Conservation (phyloP, 257 asterid genomes). For the Solanum sejunctum region DNA sequence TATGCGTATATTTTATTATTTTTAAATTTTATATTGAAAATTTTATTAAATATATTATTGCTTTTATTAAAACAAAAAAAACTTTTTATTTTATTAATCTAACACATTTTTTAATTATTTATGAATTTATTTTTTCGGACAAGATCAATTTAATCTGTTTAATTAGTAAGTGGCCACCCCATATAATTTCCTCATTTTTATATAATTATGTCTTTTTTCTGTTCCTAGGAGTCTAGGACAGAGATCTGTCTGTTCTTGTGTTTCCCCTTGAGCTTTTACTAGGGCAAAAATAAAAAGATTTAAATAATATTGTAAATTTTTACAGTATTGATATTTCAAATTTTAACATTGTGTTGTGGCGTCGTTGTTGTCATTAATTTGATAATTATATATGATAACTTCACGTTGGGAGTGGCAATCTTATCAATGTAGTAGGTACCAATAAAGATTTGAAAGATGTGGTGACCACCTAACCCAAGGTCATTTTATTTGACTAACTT, state of each 20-base stretch:
- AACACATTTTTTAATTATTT: too few species aligned
- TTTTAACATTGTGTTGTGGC: not conserved
- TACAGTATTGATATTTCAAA: not conserved
- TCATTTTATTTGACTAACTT: constrained; percentile 6
- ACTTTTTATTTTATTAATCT: too few species aligned
- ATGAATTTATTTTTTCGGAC: too few species aligned
- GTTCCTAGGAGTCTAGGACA: not conserved
- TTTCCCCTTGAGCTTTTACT: not conserved
- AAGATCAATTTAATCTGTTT: not conserved
- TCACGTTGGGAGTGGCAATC: not conserved
- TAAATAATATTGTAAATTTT: too few species aligned
- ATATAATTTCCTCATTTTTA: not conserved
- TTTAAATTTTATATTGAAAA: accelerated
- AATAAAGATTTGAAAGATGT: constrained; percentile 13
- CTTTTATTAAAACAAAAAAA: too few species aligned
- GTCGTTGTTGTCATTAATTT: not conserved
- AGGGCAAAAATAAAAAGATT: not conserved
- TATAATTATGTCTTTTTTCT: not conserved
- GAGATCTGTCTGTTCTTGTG: constrained; percentile 2
- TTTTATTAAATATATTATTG: too few species aligned
- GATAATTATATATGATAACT: not conserved
- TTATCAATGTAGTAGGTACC: constrained; percentile 10
- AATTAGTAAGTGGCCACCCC: not conserved
- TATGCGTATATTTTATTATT: too few species aligned
- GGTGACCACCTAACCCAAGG: constrained; percentile 16